phyloP scores from a whole-genome alignment of 371 early-diverging fungal genomes.

The Vairimorpha ceranae region DNA sequence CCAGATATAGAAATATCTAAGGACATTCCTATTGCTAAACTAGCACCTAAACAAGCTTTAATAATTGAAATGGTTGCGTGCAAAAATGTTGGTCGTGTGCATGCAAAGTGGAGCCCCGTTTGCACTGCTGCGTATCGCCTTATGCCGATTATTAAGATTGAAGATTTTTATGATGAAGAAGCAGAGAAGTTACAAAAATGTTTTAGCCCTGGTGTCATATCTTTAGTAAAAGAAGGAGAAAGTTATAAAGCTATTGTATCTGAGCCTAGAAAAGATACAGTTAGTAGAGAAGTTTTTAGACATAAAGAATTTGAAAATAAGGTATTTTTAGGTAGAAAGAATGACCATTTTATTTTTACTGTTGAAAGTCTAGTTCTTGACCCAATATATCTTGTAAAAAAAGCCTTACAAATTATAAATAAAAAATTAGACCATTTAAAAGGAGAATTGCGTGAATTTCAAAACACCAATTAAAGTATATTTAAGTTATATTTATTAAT shows the following conservation, averaged over 20 bases:
- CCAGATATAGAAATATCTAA: constrained; percentile 70
- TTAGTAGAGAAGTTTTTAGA: constrained; percentile 84
- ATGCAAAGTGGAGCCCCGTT: constrained; percentile 97
- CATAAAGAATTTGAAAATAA: constrained; percentile 80
- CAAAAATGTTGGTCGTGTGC: constrained; percentile 85
- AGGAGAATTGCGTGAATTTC: constrained; percentile 17
- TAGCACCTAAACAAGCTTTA: constrained; percentile 86
- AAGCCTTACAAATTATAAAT: constrained; percentile 36
- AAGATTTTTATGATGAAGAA: constrained; percentile 75
- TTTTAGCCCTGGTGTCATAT: constrained; percentile 81
- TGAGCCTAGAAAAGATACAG: constrained; percentile 83
- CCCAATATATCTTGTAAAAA: constrained; percentile 43
- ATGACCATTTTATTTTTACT: constrained; percentile 81
- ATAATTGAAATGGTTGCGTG: constrained; percentile 75
- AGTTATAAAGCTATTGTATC: constrained; percentile 70
- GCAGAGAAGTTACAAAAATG: constrained; percentile 77
- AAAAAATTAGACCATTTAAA: constrained; percentile 32
- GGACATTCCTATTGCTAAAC: constrained; percentile 83
- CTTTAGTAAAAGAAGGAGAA: constrained; percentile 67
- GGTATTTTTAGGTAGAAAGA: constrained; percentile 76
- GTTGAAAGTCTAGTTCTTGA: constrained; percentile 50
- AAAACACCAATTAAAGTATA: constrained; percentile 2
- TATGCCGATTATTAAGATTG: constrained; percentile 76
- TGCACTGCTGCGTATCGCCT: constrained; percentile 75
- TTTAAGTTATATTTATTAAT: constrained; percentile 42